Percentiles rank a stretch among this genome's conserved stretches.
These are phyloP conservation scores for Hyaloscypha finlandica DNA, from an alignment of 495 filamentous ascomycete species.

Conservation along the genomic window DNA sequence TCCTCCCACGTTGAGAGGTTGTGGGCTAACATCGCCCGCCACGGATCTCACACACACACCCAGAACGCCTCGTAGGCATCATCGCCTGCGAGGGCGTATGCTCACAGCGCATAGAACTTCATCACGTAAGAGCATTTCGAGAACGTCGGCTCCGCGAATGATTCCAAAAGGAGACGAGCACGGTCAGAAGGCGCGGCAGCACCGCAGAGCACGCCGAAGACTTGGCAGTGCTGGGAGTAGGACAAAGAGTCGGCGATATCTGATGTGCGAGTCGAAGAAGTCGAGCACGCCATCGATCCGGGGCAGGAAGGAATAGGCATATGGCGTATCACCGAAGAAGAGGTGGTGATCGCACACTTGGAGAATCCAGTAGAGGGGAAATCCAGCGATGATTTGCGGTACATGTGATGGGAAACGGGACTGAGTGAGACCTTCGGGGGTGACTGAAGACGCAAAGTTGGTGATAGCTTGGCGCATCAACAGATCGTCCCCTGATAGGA, in stretches of 20 bases:
- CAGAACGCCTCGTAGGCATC: slow-evolving; percentile 23
- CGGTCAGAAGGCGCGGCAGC: slow-evolving; percentile 21
- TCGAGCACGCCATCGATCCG: slow-evolving; percentile 42
- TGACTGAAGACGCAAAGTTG: slow-evolving; percentile 39
- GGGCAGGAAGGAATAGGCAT: slow-evolving; percentile 36
- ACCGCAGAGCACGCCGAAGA: slow-evolving; percentile 41
- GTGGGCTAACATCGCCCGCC: slow-evolving; percentile 38
- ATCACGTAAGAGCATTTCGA: slow-evolving; percentile 44
- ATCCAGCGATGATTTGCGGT: slow-evolving; percentile 36
- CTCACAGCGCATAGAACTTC: slow-evolving; percentile 44
- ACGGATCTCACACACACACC: slow-evolving; percentile 37
- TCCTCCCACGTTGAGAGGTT: slow-evolving; percentile 46
- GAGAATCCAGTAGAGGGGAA: slow-evolving; percentile 43
- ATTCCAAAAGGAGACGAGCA: slow-evolving; percentile 29
- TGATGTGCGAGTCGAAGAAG: slow-evolving; percentile 38
- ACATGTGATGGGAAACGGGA: slow-evolving; percentile 43
- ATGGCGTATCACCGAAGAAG: slow-evolving; percentile 39
- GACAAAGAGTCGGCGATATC: slow-evolving; percentile 28
- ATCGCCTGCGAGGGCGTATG: slow-evolving; percentile 29
- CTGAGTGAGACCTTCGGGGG: slow-evolving; percentile 38
- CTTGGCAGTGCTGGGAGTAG: slow-evolving; percentile 42
- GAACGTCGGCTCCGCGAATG: slow-evolving; percentile 33
- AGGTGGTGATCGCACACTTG: slow-evolving; percentile 41
- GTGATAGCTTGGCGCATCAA: slow-evolving; percentile 43
- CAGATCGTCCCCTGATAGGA: slow-evolving; percentile 41